phyloP scores from a whole-genome alignment of 2,329 filamentous ascomycete genomes.

The Dactylellina cionopaga region DNA sequence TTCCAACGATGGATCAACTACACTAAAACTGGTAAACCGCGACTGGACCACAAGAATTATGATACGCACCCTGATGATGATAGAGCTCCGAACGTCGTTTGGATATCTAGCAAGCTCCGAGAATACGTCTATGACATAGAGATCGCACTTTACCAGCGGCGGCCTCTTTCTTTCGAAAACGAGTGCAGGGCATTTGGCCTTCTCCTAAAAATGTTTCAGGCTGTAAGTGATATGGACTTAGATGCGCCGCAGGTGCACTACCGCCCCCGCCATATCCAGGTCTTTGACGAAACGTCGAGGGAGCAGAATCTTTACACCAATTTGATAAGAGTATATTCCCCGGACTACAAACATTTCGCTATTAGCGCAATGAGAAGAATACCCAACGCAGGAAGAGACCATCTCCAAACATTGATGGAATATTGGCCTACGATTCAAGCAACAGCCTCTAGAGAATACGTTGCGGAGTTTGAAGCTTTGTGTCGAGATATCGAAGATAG shows the following conservation, averaged over 20 bases:
- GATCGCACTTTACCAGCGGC: slow-evolving; percentile 8
- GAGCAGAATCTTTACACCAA: slow-evolving; percentile 37
- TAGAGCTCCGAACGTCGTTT: slow-evolving; percentile 36
- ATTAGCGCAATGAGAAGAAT: slow-evolving; percentile 33
- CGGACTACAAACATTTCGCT: slow-evolving; percentile 17
- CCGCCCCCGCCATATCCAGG: slow-evolving; percentile 10
- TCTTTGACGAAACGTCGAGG: slow-evolving; percentile 9
- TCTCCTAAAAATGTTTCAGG: slow-evolving; percentile 29
- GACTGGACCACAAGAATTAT: slow-evolving; percentile 21
- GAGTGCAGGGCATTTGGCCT: slow-evolving; percentile 18
- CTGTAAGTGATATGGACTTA: slow-evolving; percentile 23
- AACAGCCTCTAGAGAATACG: slow-evolving; percentile 18
- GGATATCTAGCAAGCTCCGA: slow-evolving; percentile 15
- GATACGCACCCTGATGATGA: slow-evolving; percentile 23
- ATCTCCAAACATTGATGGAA: neutral
- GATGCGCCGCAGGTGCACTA: slow-evolving; percentile 1
- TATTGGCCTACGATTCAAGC: slow-evolving; percentile 13
- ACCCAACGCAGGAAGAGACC: slow-evolving; percentile 3
- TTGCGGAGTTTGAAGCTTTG: slow-evolving; percentile 23
- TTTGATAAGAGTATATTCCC: slow-evolving; percentile 22
- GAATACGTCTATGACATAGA: slow-evolving; percentile 36
- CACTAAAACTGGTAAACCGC: slow-evolving; percentile 33
- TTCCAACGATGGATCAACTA: slow-evolving; percentile 48
- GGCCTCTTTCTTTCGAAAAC: slow-evolving; percentile 9
- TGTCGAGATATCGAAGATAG: slow-evolving; percentile 19